Base-by-base conservation (phyloP, 164 flowering plant species). In the Sextonia rubra region DNA sequence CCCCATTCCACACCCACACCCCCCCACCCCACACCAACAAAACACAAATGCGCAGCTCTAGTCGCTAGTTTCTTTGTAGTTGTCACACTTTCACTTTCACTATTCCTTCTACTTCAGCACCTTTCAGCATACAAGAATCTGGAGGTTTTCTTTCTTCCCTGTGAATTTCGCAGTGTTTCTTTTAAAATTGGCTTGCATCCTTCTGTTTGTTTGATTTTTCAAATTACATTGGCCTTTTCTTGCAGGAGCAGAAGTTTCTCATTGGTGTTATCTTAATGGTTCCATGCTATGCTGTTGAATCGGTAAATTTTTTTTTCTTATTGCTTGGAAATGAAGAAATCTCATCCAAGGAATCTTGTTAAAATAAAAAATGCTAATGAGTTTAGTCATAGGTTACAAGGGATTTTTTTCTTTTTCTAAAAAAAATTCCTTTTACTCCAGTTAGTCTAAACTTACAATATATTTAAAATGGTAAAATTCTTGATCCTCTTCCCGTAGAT, bases 171-270 rank as follows among this genome's bases (percentile, higher is more conserved):
- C 52, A 37, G n/a, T n/a, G 12, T 2, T 71, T 62, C 47, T 71
- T 17, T 32, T 71, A 26, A 48, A 9, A 3, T 23, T 24, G 47
- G 44, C 12, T 52, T 52, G 44, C 4, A 22, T 29, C 44, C 44
- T 37, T 20, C 17, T 56, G 32, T 9, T 69, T 55, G 3, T 65
- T 65, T 67, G 24, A 22, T 7, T 18, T 8, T 22, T 64, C 30
- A 49, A 66, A 56, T 25, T 49, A 68, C 22, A 71, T 17, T 66
- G 67, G 14, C n/a, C 25, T 69, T 64, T 11, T 30, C 37, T 77
- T 32, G 27, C 90, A 94, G 98, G 99, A 95, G 83, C 99, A 95
- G 78, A 95, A 90, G 79, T 95, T 95, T 84, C 83, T 95, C 71
- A 85, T 93, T 74, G 97, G 99, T 49, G 98, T 95, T 60, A 77